Base-by-base conservation (phyloP, 345 rosid genomes). In the Lenwebbia sp. region DNA sequence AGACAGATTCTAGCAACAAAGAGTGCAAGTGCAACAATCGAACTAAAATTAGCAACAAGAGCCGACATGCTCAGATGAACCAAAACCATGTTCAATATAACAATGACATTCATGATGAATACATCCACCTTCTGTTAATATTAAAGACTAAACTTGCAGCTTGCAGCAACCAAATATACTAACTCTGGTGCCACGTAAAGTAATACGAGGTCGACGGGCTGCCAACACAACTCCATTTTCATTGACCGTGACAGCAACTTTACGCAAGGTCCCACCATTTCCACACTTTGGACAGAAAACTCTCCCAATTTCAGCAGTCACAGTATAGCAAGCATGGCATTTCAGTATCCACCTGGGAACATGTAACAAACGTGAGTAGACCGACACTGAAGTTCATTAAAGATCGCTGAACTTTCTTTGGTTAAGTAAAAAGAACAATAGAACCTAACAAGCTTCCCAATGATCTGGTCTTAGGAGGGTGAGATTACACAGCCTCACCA, bases 261-360 rank as follows among this genome's bases (percentile, higher is more conserved):
- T 97, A 5, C 95, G 92, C 87, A 96, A 87, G 62, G 99, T 97
- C 83, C 99, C 99, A 52, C 99, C 99, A 88, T 96, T 97, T 83
- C 99, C 99, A 85, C 99, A 96, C 87, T 95, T 96, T 2, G 98
- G 99, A 88, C 99, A 96, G 89, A 96, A 97, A 33, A 93, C 91
- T 88, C 94, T 95, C 55, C 95, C 97, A 58, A 94, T 91, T 90
- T 95, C 98, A 88, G 94, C 93, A 89, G 99, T 96, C 85, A 95
- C 92, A 51, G 94, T 91, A 86, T 92, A 95, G 93, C 99, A 97
- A 84, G 99, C 99, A 92, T 97, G 99, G 84, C 99, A 97, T 87
- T 92, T 95, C 91, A 96, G 87, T 84, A 96, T 88, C 99, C 99
- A 97, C 90, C 99, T 97, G 93, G 55, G 89, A 60, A 88, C 85